Evolutionary conservation across 2,329 filamentous ascomycete species (phyloP), one percentile per base, ranked within the genome.

Genomic region (Cladophialophora yegresii): DNA sequence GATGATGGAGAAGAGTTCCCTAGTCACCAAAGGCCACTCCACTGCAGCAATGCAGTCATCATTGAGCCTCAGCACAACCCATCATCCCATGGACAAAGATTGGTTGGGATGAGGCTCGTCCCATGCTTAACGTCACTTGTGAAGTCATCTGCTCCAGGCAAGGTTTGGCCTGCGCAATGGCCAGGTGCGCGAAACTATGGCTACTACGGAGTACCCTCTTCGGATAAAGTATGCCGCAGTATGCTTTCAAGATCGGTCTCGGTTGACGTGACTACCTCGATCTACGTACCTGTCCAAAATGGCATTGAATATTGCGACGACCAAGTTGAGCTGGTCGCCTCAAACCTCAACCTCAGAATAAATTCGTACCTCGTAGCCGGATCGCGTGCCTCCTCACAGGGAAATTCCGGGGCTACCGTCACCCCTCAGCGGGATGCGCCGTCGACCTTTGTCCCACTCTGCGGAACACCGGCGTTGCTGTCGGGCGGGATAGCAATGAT

Each of bases 381-480:
- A 43, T 40, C 36, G 12, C 36, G 16, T n/a, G 6, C 36, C 36
- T 43, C 36, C 36, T 28, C 47, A 50, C 47, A 23, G 58, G 33
- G 58, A 51, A 55, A 33, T 56, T 40, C 53, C 45, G 54, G 60
- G 32, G 5, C 43, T 20, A 10, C 9, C 16, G 10, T n/a, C 54
- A 20, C 33, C 30, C 20, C 33, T 20, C 47, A 16, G n/a, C 45
- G 26, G 43, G 10, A 20, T 43, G 16, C 54, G 26, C 47, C 22
- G 47, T 30, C n/a, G 26, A 30, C 45, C 20, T 26, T 16, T 22
- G 23, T 50, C 51, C 32, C 28, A 54, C 51, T 54, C 49, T 51
- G 59, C 59, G 59, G 59, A 62, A 62, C 55, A 26, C 51, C 53
- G 59, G 59, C 22, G 36, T 36, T 43, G n/a, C 32, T 55, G 22